Evolutionary conservation across 1,139 yeast genomes (phyloP), one percentile per base, ranked within the genome.

Genomic region (Kazachstania sp.): DNA sequence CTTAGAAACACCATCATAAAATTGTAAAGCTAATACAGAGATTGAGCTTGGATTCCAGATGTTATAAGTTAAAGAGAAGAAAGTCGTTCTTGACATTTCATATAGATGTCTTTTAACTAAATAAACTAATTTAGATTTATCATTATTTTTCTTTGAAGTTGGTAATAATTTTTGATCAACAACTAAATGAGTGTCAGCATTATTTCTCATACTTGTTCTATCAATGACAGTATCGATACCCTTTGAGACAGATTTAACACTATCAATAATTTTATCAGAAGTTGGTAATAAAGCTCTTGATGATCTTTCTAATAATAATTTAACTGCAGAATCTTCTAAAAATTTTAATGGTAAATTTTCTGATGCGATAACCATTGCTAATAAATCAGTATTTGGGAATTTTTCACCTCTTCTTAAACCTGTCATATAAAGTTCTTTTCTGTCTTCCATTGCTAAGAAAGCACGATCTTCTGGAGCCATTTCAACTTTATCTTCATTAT

Each of bases 351-450:
- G 49, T 39, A 53, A 44, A 39, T 53, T 53, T 43, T 53, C 54
- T 8, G 56, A 51, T 3, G 56, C 56, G 11, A 53, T 45, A 12
- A 53, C 48, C 2, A 53, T 51, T 2, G 56, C 44, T 28, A 53
- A 32, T n/a, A 49, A 34, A 32, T 53, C 49, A 20, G 48, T 39
- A 3, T 43, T 49, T 34, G 55, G 51, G 35, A 49, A 51, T 15
- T 18, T n/a, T 5, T 32, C 18, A 13, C 12, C 16, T 18, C 16
- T 32, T 32, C 11, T 32, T 5, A 11, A 15, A 4, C 18, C 18
- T 15, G 5, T 15, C 19, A 32, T 15, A 9, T 32, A 15, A 15
- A 9, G 15, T 5, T n/a, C 18, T 15, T 7, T 32, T 9, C 9
- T n/a, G 2, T 16, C 15, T 15, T 13, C 36, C 15, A 11, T 18